phyloP scores from a whole-genome alignment of 2,329 filamentous ascomycete species.

The Aspergillus pseudoterreus region DNA sequence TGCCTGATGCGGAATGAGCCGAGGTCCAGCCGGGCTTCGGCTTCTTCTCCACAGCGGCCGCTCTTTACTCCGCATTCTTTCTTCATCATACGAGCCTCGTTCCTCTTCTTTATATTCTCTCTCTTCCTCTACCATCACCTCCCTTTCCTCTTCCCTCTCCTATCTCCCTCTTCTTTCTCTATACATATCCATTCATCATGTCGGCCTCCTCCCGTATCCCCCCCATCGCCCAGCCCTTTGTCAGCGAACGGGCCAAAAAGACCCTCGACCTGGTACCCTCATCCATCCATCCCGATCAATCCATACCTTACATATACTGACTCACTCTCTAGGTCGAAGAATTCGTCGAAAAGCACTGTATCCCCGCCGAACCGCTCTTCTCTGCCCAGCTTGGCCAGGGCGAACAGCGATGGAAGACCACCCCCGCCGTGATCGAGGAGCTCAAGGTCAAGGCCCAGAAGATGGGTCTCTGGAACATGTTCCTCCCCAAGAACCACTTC shows the following conservation, averaged over 20 bases:
- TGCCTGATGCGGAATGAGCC: constrained; percentile 6
- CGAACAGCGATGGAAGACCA: constrained; percentile 70
- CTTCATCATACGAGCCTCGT: no score
- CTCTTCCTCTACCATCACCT: background rate
- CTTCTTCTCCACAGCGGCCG: constrained; percentile 24
- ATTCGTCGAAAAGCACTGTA: constrained; percentile 95
- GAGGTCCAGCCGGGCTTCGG: constrained; percentile 27
- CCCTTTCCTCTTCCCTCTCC: background rate
- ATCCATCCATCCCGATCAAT: background rate
- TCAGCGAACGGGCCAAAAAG: constrained; percentile 81
- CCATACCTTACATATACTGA: background rate
- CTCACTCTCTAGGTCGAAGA: constrained; percentile 65
- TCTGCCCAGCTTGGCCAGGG: constrained; percentile 75
- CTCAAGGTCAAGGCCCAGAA: constrained; percentile 79
- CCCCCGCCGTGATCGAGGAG: constrained; percentile 80
- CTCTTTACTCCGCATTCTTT: constrained; percentile 20
- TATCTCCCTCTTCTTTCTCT: background rate
- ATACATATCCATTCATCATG: constrained; percentile 32
- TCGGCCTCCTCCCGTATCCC: constrained; percentile 54
- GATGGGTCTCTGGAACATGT: constrained; percentile 97
- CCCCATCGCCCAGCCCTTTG: constrained; percentile 57
- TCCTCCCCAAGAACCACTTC: constrained; percentile 92
- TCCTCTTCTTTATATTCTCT: constrained; percentile 8
- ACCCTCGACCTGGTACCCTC: constrained; percentile 66
- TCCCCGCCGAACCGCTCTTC: constrained; percentile 77